phyloP scores from a whole-genome alignment of 2,329 filamentous ascomycete genomes.

The Penicillium sp. region DNA sequence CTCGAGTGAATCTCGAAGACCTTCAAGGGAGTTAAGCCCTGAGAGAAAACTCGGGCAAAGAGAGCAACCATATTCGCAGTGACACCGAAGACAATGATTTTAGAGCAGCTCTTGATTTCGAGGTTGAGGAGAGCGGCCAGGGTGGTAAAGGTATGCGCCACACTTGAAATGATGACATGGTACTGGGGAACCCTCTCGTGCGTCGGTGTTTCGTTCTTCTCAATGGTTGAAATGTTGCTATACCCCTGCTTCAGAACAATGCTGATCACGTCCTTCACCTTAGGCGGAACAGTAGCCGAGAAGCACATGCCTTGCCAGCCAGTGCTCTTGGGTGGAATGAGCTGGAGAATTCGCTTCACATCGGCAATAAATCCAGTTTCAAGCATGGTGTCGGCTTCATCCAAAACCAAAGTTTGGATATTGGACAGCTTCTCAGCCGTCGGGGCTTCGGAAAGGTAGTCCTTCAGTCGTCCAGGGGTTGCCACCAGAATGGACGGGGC shows the following conservation, averaged over 20 bases:
- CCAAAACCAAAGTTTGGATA: constrained; percentile 55
- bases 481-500: constrained; percentile 48
- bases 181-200: constrained; percentile 60
- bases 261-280: constrained; percentile 78
- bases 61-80: constrained; percentile 69
- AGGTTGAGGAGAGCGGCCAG: constrained; percentile 51
- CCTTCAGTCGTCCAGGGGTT: constrained; percentile 54
- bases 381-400: constrained; percentile 43
- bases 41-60: constrained; percentile 59
- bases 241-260: constrained; percentile 66
- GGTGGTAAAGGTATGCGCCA: constrained; percentile 51
- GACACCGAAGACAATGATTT: constrained; percentile 86
- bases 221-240: constrained; percentile 84
- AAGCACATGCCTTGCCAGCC: constrained; percentile 70
- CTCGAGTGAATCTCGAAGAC: constrained; percentile 74
- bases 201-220: constrained; percentile 76
- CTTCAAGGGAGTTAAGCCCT: constrained; percentile 36
- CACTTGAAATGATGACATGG: constrained; percentile 48
- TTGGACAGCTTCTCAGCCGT: constrained; percentile 51
- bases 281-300: constrained; percentile 83
- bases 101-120: constrained; percentile 62
- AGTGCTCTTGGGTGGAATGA: constrained; percentile 54
- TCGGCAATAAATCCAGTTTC: constrained; percentile 53
- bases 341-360: constrained; percentile 56
- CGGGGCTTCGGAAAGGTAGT: constrained; percentile 50